A percentile compares a stretch with the other conserved stretches of the same genome.
Evolutionary conservation across 805 yeast genomes (phyloP).

Genomic region (Myxozyma vanderwaltii): DNA sequence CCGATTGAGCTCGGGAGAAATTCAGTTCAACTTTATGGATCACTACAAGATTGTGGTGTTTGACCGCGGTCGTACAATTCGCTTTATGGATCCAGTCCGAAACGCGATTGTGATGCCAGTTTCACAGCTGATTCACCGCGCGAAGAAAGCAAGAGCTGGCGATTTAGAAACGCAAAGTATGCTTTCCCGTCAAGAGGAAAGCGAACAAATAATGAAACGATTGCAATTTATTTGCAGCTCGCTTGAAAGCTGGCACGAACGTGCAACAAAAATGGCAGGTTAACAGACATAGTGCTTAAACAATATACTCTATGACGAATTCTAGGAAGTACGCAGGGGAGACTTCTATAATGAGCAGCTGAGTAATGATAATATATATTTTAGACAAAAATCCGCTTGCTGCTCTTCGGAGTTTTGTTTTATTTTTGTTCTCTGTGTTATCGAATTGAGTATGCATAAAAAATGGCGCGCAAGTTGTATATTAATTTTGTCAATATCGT

Average conservation of each 20-base stretch:
- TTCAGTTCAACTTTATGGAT: conserved; percentile 94
- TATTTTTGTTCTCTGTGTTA: conserved; percentile 1
- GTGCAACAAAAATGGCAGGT: neutral
- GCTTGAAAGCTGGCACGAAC: conserved; percentile 12
- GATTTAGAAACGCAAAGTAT: neutral
- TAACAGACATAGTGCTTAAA: neutral
- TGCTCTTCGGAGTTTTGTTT: neutral
- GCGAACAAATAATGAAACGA: conserved; percentile 16
- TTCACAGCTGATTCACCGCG: conserved; percentile 11
- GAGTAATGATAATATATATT: no score
- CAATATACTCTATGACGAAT: neutral
- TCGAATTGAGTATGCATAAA: neutral
- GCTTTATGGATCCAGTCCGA: conserved; percentile 63
- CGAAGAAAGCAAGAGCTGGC: neutral
- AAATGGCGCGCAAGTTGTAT: neutral
- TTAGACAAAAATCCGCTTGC: neutral
- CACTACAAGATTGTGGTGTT: conserved; percentile 86
- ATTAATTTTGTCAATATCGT: neutral
- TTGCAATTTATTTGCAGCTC: conserved; percentile 11
- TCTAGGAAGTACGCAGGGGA: no score
- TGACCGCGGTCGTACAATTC: conserved; percentile 70
- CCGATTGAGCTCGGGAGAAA: conserved; percentile 86
- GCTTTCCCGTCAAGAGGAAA: neutral
- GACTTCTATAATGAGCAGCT: no score
- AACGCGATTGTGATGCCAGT: conserved; percentile 36